A percentile compares a stretch with the other conserved stretches of the same genome.
Evolutionary conservation across 176 grass and related monocot genomes (phyloP).

Genomic region (Tillandsia fasciculata): DNA sequence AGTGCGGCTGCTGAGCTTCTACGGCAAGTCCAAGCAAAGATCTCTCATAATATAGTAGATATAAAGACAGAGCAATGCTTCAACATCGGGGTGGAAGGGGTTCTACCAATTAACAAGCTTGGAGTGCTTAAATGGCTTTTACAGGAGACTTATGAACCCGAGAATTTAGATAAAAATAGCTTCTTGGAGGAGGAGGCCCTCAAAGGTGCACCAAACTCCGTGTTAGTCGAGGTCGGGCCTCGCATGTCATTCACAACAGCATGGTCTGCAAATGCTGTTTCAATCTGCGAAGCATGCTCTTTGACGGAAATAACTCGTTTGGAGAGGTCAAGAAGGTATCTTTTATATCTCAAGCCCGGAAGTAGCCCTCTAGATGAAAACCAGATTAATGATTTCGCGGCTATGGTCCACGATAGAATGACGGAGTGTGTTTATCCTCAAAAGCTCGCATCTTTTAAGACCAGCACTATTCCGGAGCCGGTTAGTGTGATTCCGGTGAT

Average conservation of each 20-base stretch:
- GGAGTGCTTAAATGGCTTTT: conserved; percentile 66
- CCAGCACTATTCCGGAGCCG: conserved; percentile 48
- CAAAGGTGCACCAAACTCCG: conserved; percentile 9
- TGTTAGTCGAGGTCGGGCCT: conserved; percentile 71
- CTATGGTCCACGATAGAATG: conserved; percentile 86
- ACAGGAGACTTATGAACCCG: conserved; percentile 73
- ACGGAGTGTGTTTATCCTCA: conserved; percentile 73
- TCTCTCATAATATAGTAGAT: conserved; percentile 50
- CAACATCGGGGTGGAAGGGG: conserved; percentile 49
- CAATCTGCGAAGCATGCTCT: conserved; percentile 63
- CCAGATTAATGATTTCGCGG: conserved; percentile 51
- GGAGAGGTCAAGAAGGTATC: conserved; percentile 74
- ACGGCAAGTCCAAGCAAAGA: conserved; percentile 55
- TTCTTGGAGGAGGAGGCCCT: conserved; percentile 50
- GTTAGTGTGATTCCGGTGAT: conserved; percentile 56
- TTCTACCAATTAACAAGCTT: conserved; percentile 42
- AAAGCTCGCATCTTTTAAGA: conserved; percentile 52
- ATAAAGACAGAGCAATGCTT: conserved; percentile 79
- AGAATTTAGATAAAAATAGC: conserved; percentile 48
- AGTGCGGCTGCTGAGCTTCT: conserved; percentile 48
- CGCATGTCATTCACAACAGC: conserved; percentile 84
- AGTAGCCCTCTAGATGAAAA: conserved; percentile 37
- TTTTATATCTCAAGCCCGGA: conserved; percentile 46
- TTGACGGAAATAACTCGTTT: conserved; percentile 62
- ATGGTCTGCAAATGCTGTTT: conserved; percentile 79